Base-by-base conservation (phyloP, 2,329 filamentous ascomycete species). In the Hypoxylon sp. region DNA sequence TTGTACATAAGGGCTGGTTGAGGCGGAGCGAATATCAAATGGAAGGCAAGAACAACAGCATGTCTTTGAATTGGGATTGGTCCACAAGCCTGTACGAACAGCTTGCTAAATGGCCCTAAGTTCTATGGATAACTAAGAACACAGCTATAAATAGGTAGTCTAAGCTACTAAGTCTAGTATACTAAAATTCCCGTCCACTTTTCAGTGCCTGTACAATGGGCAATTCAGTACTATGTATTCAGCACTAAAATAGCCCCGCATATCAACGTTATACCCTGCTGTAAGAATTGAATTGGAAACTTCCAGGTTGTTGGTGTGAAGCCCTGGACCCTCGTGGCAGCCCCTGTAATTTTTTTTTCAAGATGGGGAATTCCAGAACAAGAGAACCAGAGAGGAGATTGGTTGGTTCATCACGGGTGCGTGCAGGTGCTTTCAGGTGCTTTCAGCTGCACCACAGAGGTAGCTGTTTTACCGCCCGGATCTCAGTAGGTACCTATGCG, bases 291-390 rank as follows among this genome's bases (percentile, higher is more conserved):
- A 35, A 19, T 23, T 29, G 16, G 3, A n/a, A n/a, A n/a, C 15
- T 44, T 27, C 26, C 26, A 43, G 29, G 32, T 40, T 27, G 38
- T 17, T 46, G 19, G 19, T 17, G 11, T 11, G 26, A 20, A 41
- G 20, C 30, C 51, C 41, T 54, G 51, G 45, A 44, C 26, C 43
- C 51, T 48, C 53, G 48, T 56, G 48, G 53, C 51, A 32, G 23
- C 23, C 46, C 43, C 25, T 38, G 32, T 12, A 31, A 43, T 38
- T 35, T 30, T 31, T 12, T 7, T 16, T 11, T 2, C 16, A 13
- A 49, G 16, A 42, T 36, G 47, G 12, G n/a, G 20, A 34, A 20
- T 17, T 30, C 25, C 27, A n/a, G n/a, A n/a, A n/a, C n/a, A n/a
- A n/a, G n/a, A 43, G 32, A 44, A 25, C n/a, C 34, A 12, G 9